Base-by-base conservation (phyloP, 2,329 filamentous ascomycete genomes). In the Chaetomium strumarium region DNA sequence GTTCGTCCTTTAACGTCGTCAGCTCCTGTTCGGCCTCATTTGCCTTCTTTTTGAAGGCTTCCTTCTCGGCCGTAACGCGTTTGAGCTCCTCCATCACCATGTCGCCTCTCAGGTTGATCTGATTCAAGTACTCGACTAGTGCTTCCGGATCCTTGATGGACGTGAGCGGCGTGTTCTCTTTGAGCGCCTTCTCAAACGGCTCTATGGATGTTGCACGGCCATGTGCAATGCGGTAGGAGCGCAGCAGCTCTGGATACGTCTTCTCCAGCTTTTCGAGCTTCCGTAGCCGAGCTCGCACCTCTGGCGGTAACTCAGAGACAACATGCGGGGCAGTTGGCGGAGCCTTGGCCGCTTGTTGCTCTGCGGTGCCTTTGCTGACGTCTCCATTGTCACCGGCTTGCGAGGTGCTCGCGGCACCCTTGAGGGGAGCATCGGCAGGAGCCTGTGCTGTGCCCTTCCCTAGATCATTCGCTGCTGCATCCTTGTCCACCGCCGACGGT, bases 61-160 rank as follows among this genome's bases (percentile, higher is more conserved):
- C 89, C 54, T 87, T 85, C 65, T 97, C 91, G 3, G 80, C 79
- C 0, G 90, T 86, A 0, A 97, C 83, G 12, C 90, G 79, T 71
- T 95, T 96, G 52, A 96, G 75, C 69, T 99, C 93, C 42, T 95
- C 87, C 80, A 95, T 85, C 3, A 95, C 84, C 88, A 99, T 95
- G 63, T 95, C 89, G 39, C 85, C 85, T 65, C 95, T 92, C 49
- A 91, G 70, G 56, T 85, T 92, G 38, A 95, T 72, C 68, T 96
- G 90, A 61, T 86, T 90, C 29, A 99, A 76, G 64, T 96, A 99
- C 69, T 97, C 92, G 7, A 90, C 80, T 33, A 99, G 76, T 2
- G 90, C 86, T 49, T 83, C 81, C 0, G 92, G 89, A 55, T 99
- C 93, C 60, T 77, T 79, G 62, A 99, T 96, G 14, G 90, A 92